phyloP scores from a whole-genome alignment of 441 rosid genomes.

The Metrosideros polymorpha region DNA sequence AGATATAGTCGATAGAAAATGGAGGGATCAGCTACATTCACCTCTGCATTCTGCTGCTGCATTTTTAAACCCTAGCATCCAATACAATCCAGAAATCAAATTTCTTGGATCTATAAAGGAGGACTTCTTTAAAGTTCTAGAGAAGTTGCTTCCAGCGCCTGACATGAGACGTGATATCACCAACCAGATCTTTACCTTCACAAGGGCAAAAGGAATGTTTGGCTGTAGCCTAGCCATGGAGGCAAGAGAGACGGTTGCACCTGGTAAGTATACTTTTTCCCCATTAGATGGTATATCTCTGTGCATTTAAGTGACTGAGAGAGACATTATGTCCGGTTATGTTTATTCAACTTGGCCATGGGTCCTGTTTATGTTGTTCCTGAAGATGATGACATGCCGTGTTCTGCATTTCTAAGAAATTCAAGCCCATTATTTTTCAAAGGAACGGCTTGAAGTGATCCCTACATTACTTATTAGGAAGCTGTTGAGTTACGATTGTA shows the following conservation, averaged over 20 bases:
- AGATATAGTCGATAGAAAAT: conserved; percentile 70
- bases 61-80: conserved; percentile 72
- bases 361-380: neutral
- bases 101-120: conserved; percentile 64
- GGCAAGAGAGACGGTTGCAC: conserved; percentile 63
- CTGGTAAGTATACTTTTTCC: conserved; percentile 29
- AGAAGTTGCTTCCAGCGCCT: conserved; percentile 78
- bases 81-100: conserved; percentile 72
- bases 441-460: neutral
- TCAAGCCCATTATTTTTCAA: neutral
- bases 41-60: conserved; percentile 88
- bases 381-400: neutral
- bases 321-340: neutral
- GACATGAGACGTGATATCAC: conserved; percentile 76
- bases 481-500: neutral
- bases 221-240: conserved; percentile 78
- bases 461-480: neutral
- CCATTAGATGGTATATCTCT: neutral
- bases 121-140: conserved; percentile 70
- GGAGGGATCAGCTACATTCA: conserved; percentile 75
- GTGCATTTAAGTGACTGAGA: neutral
- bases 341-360: neutral
- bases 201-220: conserved; percentile 74
- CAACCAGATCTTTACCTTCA: conserved; percentile 60
- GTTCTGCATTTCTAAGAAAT: neutral